Conservation (phyloP, 768 basidiomycete species). For the Phaeolepiota aurea region DNA sequence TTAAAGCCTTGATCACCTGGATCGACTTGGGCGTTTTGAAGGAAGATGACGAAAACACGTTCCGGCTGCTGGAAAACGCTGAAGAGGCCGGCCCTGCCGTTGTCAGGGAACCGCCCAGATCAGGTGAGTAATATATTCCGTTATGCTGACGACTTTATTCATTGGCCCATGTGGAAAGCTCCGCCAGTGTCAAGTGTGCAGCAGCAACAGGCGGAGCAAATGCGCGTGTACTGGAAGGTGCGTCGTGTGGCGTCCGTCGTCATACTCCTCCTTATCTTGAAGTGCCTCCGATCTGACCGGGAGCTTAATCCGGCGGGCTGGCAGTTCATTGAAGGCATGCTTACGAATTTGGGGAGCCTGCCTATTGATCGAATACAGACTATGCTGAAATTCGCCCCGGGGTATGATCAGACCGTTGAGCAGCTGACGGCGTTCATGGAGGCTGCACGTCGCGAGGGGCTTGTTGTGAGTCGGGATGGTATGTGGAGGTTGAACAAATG, state of each 20-base stretch:
- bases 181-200: slow-evolving; percentile 48
- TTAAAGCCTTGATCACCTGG: slow-evolving; percentile 81
- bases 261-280: slow-evolving; percentile 3
- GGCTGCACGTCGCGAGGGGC: slow-evolving; percentile 67
- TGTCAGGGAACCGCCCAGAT: slow-evolving; percentile 8
- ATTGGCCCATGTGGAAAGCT: slow-evolving; percentile 27
- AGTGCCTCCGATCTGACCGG: slow-evolving; percentile 3
- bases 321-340: slow-evolving; percentile 87
- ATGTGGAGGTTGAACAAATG: slow-evolving; percentile 48
- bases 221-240: slow-evolving; percentile 85
- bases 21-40: slow-evolving; percentile 74
- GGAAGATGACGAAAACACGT: slow-evolving; percentile 51
- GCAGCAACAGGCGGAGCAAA: slow-evolving; percentile 78
- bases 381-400: slow-evolving; percentile 80
- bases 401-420: slow-evolving; percentile 72
- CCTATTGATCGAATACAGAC: slow-evolving; percentile 79
- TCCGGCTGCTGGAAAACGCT: slow-evolving; percentile 55
- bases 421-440: slow-evolving; percentile 79
- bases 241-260: not conserved
- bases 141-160: not conserved
- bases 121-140: not conserved
- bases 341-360: slow-evolving; percentile 75
- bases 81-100: slow-evolving; percentile 32
- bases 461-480: slow-evolving; percentile 63
- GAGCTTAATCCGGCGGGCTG: not conserved